Base-by-base conservation (phyloP, 2,329 filamentous ascomycete species). In the Leptosphaerulina australis region DNA sequence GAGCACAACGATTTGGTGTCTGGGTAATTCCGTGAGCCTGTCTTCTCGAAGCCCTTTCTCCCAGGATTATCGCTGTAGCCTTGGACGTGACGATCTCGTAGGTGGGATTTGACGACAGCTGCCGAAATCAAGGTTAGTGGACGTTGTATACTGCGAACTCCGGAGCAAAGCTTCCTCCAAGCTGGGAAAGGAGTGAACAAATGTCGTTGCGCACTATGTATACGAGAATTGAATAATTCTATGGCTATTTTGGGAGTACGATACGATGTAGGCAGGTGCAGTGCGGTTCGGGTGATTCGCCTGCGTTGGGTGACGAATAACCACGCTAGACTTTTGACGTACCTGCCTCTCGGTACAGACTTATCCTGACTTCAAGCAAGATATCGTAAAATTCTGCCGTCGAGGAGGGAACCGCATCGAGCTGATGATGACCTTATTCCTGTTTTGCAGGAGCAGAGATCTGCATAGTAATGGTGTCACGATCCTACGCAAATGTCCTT, bases 1-100 rank as follows among this genome's bases (percentile, higher is more conserved):
- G 29, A 22, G 35, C 40, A 44, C 28, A 40, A 10, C 25, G 47
- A 45, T 25, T 45, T 30, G 53, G 51, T 46, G 43, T 47, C 53
- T 60, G 59, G 55, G 22, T 43, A 53, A 41, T 49, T 58, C 55
- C 53, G 56, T 39, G 46, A 50, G 56, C 56, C 43, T 47, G 53
- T 51, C 57, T 65, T 65, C 59, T 53, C 50, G 62, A 64, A 65
- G 55, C 37, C 43, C 24, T 18, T 21, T 11, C 14, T 50, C 24
- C 62, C 53, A 45, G 59, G 62, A 58, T 61, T 29, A 55, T 51
- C 55, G 59, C 46, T 59, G 60, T 35, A 55, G 24, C 24, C n/a
- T 7, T 14, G 20, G 39, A 30, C 45, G 53, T 36, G 45, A 54
- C 45, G 37, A 48, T 54, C 59, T 58, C 58, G 47, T 59, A 52